Conservation (phyloP, 805 yeast genomes). For the Lipomyces anomalus region DNA sequence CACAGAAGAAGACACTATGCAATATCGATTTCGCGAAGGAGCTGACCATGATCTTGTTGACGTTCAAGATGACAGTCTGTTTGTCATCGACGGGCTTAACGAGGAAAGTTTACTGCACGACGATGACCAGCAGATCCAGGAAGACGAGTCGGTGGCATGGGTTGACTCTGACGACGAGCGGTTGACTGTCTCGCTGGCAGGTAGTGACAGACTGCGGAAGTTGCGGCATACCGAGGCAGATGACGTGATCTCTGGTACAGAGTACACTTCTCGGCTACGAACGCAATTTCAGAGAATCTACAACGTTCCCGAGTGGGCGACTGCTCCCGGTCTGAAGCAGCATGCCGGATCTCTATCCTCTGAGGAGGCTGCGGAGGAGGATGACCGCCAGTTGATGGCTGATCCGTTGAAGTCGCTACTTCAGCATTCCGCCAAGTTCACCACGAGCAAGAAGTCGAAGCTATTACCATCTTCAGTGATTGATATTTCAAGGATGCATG, state of each 20-base stretch:
- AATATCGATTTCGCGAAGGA: slow-evolving; percentile 1
- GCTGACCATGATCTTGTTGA: slow-evolving; percentile 7
- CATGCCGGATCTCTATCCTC: slow-evolving; percentile 28
- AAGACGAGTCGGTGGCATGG: slow-evolving; percentile 59
- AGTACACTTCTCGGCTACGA: slow-evolving; percentile 59
- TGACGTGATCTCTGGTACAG: slow-evolving; percentile 48
- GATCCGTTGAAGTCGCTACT: slow-evolving; percentile 35
- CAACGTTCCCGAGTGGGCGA: slow-evolving; percentile 83
- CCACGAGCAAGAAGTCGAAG: slow-evolving; percentile 36
- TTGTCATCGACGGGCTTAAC: slow-evolving; percentile 25
- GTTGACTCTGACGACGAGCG: slow-evolving; percentile 85
- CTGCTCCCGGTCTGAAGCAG: slow-evolving; percentile 31
- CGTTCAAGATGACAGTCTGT: slow-evolving; percentile 5
- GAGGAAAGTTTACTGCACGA: no score
- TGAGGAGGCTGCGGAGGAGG: slow-evolving; percentile 32
- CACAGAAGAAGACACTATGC: slow-evolving; percentile 6
- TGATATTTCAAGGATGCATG: slow-evolving; percentile 76
- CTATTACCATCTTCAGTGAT: slow-evolving; percentile 64
- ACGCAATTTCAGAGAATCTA: slow-evolving; percentile 66
- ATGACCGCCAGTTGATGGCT: slow-evolving; percentile 23
- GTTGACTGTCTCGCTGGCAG: slow-evolving; percentile 52
- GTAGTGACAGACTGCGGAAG: slow-evolving; percentile 60
- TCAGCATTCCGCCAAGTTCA: slow-evolving; percentile 28
- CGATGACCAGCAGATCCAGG: slow-evolving; percentile 42
- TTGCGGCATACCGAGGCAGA: slow-evolving; percentile 59